Conservation (phyloP, 2,329 filamentous ascomycete species). For the Plenodomus tracheiphilus region DNA sequence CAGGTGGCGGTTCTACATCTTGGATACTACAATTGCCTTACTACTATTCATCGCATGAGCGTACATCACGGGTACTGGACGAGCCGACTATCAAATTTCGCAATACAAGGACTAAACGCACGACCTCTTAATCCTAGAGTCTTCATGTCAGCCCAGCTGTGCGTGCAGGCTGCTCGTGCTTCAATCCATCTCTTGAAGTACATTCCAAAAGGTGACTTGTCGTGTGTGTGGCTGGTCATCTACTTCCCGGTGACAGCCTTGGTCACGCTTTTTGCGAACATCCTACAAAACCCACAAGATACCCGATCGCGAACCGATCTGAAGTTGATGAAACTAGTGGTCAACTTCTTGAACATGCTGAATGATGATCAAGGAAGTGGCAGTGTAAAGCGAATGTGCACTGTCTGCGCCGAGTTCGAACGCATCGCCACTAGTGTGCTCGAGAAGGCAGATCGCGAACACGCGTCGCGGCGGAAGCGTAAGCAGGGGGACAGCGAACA, state of each 20-base stretch:
- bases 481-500: conserved; percentile 66
- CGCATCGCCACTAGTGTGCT: conserved; percentile 89
- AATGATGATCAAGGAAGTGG: conserved; percentile 88
- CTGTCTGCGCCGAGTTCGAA: conserved; percentile 94
- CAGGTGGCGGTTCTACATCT: conserved; percentile 95
- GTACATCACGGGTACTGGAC: conserved; percentile 99
- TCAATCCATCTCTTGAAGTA: conserved; percentile 95
- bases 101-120: conserved; percentile 90
- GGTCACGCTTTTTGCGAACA: conserved; percentile 94
- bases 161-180: conserved; percentile 87
- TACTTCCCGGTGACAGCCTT: conserved; percentile 97
- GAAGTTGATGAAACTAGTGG: conserved; percentile 87
- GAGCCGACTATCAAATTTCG: conserved; percentile 89
- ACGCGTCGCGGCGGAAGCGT: conserved; percentile 77
- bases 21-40: conserved; percentile 96
- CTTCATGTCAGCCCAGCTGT: conserved; percentile 90
- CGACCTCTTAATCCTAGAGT: conserved; percentile 89
- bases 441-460: conserved; percentile 87
- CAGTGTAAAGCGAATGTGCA: conserved; percentile 90
- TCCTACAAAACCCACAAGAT: conserved; percentile 92
- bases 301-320: conserved; percentile 85
- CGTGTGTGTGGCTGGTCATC: conserved; percentile 93
- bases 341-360: conserved; percentile 86
- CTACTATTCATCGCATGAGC: conserved; percentile 97
- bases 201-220: conserved; percentile 91